Base-by-base conservation (phyloP, 2,329 filamentous ascomycete species). In the Karstenula rhodostoma region DNA sequence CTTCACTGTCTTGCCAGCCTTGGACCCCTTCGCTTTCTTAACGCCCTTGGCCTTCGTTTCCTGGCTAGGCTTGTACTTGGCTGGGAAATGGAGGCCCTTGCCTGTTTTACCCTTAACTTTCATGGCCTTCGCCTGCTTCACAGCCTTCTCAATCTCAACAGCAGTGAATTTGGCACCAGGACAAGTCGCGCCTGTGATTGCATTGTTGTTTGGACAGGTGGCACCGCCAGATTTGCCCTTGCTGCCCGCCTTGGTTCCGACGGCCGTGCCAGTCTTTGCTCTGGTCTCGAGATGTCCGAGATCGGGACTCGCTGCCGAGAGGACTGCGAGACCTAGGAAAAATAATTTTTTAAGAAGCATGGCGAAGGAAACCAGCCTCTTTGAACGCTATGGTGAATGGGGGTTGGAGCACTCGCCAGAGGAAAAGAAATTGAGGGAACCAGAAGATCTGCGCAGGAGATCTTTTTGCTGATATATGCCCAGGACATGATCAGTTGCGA, bases 121-220 rank as follows among this genome's bases (percentile, higher is more conserved):
- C 51, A 54, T 54, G 19, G 51, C 51, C 40, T 54, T 54, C 3
- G 51, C 51, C 40, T 54, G 51, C 19, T 37, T 54, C 32, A 54
- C 40, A 22, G 51, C 32, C 25, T 32, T 43, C 10, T 17, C 27
- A 23, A 54, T 54, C 40, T 54, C 35, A 19, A n/a, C 51, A 7
- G 51, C 37, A 17, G 51, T 54, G 51, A 54, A 54, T 35, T 54
- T 54, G 13, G 3, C 23, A 13, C 51, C 19, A 3, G 51, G 51
- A 27, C 51, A 54, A 44, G 37, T 54, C 37, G 27, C 40, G 49
- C 32, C 49, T 23, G 32, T 17, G 37, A 37, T 37, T 7, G 50
- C 22, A 19, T 33, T 25, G 32, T 25, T 51, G 8, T 27, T 44
- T 6, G 32, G 32, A 17, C 32, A 44, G 9, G 51, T 25, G 17